phyloP scores from a whole-genome alignment of 2,329 filamentous ascomycete genomes.

The Zarea fungicola region DNA sequence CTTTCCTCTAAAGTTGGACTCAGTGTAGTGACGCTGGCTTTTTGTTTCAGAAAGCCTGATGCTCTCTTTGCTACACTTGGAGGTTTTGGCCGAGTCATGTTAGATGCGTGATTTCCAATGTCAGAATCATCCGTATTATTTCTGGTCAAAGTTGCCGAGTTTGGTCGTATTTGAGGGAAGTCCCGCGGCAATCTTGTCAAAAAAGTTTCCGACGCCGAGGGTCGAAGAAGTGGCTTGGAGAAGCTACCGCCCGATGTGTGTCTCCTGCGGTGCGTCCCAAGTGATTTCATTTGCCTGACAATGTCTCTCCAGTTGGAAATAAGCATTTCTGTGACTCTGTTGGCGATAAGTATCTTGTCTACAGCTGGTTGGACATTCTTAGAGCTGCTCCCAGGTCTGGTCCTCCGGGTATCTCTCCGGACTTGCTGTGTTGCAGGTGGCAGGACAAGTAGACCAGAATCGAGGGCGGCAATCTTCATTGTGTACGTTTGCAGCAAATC shows the following conservation, averaged over 20 bases:
- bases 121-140: constrained; percentile 17
- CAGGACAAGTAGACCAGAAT: constrained; percentile 29
- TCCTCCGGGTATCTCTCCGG: constrained; percentile 2
- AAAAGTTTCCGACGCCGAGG: constrained; percentile 39
- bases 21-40: constrained; percentile 21
- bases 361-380: constrained; percentile 24
- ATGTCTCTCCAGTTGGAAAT: constrained; percentile 61
- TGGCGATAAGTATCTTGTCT: constrained; percentile 55
- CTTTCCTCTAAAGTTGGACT: constrained; percentile 30
- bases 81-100: not conserved
- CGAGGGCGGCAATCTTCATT: constrained; percentile 39
- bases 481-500: constrained; percentile 49
- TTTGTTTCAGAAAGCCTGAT: constrained; percentile 20
- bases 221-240: constrained; percentile 23
- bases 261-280: constrained; percentile 29
- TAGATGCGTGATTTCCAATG: not conserved
- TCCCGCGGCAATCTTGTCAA: constrained; percentile 32
- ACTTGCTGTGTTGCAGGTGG: constrained; percentile 7
- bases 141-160: constrained; percentile 15
- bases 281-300: constrained; percentile 51
- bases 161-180: constrained; percentile 16
- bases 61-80: constrained; percentile 16
- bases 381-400: not conserved
- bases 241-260: constrained; percentile 17
- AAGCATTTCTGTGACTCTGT: constrained; percentile 59